A percentile compares a stretch with the other conserved stretches of the same genome.
phyloP scores from a whole-genome alignment of 1,139 yeast species.

The Suhomyces kunorum region DNA sequence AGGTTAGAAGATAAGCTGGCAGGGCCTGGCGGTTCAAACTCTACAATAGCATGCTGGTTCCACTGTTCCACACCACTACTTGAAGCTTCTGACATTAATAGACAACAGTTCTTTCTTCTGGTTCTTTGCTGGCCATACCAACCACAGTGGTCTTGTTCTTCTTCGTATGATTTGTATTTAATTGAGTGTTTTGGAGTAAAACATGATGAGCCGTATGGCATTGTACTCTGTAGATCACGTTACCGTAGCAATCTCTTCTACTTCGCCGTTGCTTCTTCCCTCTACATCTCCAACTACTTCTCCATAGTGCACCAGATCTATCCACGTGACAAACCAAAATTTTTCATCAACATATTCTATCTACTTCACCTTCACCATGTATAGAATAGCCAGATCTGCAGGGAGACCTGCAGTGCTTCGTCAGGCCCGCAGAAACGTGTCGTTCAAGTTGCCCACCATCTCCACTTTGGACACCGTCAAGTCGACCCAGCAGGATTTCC shows the following conservation, averaged over 20 bases:
- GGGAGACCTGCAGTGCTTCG: slow-evolving; percentile 9
- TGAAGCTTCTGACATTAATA: slow-evolving; percentile 4
- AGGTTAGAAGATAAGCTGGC: slow-evolving; percentile 52
- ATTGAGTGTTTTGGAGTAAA: slow-evolving; percentile 6
- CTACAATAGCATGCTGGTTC: slow-evolving; percentile 1
- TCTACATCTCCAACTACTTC: neutral
- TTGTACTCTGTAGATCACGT: no score
- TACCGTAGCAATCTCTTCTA: neutral
- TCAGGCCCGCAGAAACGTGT: slow-evolving; percentile 20
- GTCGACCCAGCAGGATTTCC: slow-evolving; percentile 39
- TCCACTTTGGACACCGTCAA: slow-evolving; percentile 36
- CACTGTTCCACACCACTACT: neutral
- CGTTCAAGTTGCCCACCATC: slow-evolving; percentile 34
- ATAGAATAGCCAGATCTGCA: slow-evolving; percentile 12
- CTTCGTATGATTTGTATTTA: slow-evolving; percentile 6
- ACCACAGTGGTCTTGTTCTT: slow-evolving; percentile 6
- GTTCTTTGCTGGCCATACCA: slow-evolving; percentile 9
- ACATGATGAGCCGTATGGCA: no score
- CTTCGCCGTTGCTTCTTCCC: neutral
- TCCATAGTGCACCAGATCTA: neutral
- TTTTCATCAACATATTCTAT: slow-evolving; percentile 8
- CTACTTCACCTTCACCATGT: slow-evolving; percentile 7
- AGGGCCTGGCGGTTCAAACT: slow-evolving; percentile 1
- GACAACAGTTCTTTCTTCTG: slow-evolving; percentile 5
- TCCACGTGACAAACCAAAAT: slow-evolving; percentile 10